A percentile compares a stretch with the other conserved stretches of the same genome.
Evolutionary conservation across 2,329 filamentous ascomycete genomes (phyloP).

Genomic region (Ceratocystis cubensis): DNA sequence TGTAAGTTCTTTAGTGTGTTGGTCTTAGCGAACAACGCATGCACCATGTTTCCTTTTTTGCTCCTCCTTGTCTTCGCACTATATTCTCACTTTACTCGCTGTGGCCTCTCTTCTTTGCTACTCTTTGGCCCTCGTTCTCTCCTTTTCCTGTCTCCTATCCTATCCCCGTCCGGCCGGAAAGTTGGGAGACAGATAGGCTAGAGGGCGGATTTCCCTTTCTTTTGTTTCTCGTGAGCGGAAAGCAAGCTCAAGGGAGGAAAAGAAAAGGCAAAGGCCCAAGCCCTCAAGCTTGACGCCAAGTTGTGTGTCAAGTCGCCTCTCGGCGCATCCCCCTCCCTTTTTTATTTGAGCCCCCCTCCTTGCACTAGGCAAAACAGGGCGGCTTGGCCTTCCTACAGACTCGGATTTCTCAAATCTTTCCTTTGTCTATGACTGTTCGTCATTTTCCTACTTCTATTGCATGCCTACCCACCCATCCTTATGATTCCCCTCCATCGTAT

Average conservation of each 20-base stretch:
- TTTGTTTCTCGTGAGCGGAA: neutral
- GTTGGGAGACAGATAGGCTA: neutral
- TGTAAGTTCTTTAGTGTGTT: neutral
- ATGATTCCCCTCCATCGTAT: neutral
- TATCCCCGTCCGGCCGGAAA: neutral
- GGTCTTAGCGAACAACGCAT: neutral
- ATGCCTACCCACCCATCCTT: neutral
- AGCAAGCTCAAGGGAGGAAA: neutral
- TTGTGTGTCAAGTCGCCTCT: constrained; percentile 3
- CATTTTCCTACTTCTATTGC: neutral
- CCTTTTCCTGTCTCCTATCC: neutral
- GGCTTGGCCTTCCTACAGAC: neutral
- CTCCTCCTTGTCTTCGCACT: neutral
- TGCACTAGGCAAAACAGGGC: constrained; percentile 8
- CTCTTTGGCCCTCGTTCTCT: neutral
- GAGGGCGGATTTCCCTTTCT: neutral
- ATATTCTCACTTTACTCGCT: neutral
- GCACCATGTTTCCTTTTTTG: neutral
- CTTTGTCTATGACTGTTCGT: neutral
- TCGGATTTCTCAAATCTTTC: neutral
- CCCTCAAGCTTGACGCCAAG: neutral
- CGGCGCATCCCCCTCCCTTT: neutral
- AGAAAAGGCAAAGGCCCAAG: neutral
- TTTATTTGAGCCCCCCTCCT: neutral
- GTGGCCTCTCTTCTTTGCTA: neutral